Conservation (phyloP, 2,329 filamentous ascomycete species). For the Lachnellula cervina region DNA sequence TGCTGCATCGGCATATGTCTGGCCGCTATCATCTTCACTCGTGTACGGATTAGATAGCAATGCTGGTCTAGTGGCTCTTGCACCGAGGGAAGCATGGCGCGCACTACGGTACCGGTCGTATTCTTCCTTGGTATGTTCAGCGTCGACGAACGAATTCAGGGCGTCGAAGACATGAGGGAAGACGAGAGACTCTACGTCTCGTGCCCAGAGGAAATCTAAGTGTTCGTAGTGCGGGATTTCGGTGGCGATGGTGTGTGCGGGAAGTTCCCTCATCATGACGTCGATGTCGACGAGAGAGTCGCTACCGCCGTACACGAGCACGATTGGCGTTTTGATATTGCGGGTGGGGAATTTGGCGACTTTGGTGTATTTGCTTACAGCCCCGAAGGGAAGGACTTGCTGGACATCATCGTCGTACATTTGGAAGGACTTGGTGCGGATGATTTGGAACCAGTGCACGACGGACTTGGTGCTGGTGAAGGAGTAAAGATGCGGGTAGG, state of each 20-base stretch:
- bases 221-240: constrained; percentile 93
- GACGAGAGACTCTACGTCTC: constrained; percentile 76
- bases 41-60: constrained; percentile 11
- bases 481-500: constrained; percentile 93
- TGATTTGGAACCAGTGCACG: constrained; percentile 99
- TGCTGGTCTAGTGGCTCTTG: constrained; percentile 10
- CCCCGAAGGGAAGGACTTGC: constrained; percentile 65
- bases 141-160: constrained; percentile 63
- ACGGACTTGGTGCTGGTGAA: constrained; percentile 96
- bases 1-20: constrained; percentile 17
- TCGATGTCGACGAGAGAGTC: constrained; percentile 93
- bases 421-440: constrained; percentile 91
- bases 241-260: constrained; percentile 75
- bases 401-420: constrained; percentile 97
- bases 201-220: constrained; percentile 92
- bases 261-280: constrained; percentile 85
- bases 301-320: constrained; percentile 86
- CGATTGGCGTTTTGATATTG: constrained; percentile 94
- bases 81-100: constrained; percentile 23
- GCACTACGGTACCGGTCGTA: constrained; percentile 48
- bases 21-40: constrained; percentile 22
- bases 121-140: constrained; percentile 55
- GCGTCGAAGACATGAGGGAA: constrained; percentile 87
- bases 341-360: constrained; percentile 93
- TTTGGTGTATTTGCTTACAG: constrained; percentile 82